phyloP scores from a whole-genome alignment of 345 rosid species.

The Psidium friedrichsthalianum region DNA sequence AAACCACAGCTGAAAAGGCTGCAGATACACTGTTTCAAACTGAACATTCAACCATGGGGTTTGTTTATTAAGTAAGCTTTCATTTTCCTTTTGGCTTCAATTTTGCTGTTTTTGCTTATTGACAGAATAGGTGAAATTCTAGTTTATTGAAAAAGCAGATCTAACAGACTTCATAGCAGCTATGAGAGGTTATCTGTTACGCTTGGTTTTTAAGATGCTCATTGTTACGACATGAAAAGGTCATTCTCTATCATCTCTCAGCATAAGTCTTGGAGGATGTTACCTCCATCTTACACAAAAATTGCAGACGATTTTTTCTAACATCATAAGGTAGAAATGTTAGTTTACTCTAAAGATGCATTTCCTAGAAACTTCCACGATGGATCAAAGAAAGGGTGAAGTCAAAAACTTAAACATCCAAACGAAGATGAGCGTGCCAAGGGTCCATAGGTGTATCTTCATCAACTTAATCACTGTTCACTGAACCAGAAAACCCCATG shows the following conservation, averaged over 20 bases:
- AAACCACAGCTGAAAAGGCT: neutral
- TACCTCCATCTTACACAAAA: neutral
- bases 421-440: neutral
- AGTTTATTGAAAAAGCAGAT: neutral
- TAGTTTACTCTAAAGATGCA: neutral
- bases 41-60: too few relatives aligned
- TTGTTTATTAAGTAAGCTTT: neutral
- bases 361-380: neutral
- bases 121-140: neutral
- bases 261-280: neutral
- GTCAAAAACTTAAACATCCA: neutral
- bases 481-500: neutral
- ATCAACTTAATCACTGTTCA: neutral
- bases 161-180: neutral
- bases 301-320: neutral
- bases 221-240: neutral
- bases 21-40: neutral
- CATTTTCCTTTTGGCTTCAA: neutral
- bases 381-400: neutral
- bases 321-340: neutral
- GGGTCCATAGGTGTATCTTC: neutral
- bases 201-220: neutral
- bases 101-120: neutral
- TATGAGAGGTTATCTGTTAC: neutral
- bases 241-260: neutral